Percentiles rank a stretch among this genome's conserved stretches.
Evolutionary conservation across 2,329 filamentous ascomycete genomes (phyloP).

Genomic region (Piedraia hortae): DNA sequence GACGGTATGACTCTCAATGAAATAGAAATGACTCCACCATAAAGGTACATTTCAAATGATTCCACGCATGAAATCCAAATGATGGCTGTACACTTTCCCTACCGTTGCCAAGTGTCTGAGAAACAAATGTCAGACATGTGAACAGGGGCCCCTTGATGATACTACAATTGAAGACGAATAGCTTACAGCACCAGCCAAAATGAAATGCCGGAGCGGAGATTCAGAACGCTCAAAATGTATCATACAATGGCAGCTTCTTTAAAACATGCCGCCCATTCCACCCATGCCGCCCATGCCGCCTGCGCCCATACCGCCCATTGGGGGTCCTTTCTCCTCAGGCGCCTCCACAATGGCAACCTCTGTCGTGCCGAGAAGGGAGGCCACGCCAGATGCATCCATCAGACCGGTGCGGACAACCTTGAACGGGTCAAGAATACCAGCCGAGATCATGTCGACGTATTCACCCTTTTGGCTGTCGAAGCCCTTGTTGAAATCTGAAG

Average conservation of each 20-base stretch:
- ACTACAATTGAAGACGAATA: no score
- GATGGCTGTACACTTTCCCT: no score
- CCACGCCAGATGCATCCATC: conserved; percentile 81
- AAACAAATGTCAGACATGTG: no score
- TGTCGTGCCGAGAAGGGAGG: conserved; percentile 86
- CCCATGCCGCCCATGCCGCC: conserved; percentile 37
- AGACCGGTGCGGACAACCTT: conserved; percentile 97
- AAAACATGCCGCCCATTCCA: conserved; percentile 9
- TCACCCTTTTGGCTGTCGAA: conserved; percentile 92
- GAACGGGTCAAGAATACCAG: conserved; percentile 94
- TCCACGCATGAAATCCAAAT: no score
- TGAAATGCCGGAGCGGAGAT: no score
- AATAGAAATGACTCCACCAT: no score
- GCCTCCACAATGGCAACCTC: conserved; percentile 96
- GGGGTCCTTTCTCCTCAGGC: conserved; percentile 59
- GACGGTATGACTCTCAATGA: no score
- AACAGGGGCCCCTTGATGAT: no score
- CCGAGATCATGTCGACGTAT: conserved; percentile 93
- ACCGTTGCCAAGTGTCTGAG: no score
- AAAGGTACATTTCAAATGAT: no score
- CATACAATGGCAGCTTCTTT: conserved; percentile 2
- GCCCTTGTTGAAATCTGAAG: conserved; percentile 84
- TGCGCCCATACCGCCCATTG: conserved; percentile 21
- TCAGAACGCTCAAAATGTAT: not conserved
- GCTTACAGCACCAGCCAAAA: no score